A percentile compares a stretch with the other conserved stretches of the same genome.
phyloP scores from a whole-genome alignment of 202 grass and related monocot genomes.

The Bolboschoenoplectus hybrid region DNA sequence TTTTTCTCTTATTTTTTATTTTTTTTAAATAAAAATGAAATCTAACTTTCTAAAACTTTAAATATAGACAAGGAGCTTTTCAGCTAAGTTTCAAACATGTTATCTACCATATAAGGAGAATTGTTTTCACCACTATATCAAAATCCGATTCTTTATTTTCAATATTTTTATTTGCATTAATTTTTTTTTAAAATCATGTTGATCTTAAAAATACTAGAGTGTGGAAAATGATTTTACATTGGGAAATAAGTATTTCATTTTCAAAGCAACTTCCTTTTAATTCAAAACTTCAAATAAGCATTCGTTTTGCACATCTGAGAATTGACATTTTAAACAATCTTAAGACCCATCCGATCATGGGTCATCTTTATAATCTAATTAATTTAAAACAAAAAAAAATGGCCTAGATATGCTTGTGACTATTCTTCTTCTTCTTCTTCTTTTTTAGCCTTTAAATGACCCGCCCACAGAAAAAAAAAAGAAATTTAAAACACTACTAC shows the following conservation, averaged over 20 bases:
- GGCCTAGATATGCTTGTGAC: neutral
- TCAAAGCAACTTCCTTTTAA: neutral
- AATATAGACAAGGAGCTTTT: neutral
- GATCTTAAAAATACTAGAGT: too few species aligned
- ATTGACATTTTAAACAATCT: neutral
- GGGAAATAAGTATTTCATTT: neutral
- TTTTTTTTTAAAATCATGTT: neutral
- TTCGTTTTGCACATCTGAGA: too few species aligned
- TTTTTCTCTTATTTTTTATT: neutral
- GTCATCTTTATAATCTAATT: neutral
- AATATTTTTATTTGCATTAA: neutral
- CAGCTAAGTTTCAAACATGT: neutral
- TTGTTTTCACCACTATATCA: neutral
- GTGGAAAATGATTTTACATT: too few species aligned
- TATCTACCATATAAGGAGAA: neutral
- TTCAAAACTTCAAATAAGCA: neutral
- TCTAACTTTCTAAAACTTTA: neutral
- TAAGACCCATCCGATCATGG: neutral
- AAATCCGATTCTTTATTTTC: too few species aligned
- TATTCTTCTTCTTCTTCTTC: neutral
- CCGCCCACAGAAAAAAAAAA: slow-evolving; percentile 7
- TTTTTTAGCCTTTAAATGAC: neutral
- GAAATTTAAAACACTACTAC: neutral
- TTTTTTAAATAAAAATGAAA: neutral
- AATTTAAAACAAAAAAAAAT: neutral